Evolutionary conservation across 1,139 yeast species (phyloP).

Genomic region (Ashbya aceris): DNA sequence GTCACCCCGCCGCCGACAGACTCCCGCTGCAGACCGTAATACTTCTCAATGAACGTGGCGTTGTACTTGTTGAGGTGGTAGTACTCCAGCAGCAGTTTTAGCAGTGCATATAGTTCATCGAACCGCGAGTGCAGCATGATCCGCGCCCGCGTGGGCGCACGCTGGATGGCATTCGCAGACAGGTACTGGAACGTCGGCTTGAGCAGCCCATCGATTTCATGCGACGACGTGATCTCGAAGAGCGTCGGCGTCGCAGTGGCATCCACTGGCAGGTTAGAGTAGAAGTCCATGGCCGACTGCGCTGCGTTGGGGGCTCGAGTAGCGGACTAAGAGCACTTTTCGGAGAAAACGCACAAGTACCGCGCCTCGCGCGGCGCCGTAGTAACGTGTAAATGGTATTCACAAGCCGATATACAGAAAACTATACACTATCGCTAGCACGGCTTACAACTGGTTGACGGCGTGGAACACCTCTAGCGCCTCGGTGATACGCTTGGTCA

Average conservation of each 20-base stretch:
- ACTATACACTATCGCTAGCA: background rate
- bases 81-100: slow-evolving; percentile 67
- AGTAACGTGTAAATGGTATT: background rate
- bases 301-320: background rate
- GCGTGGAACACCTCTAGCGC: slow-evolving; percentile 86
- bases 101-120: slow-evolving; percentile 15
- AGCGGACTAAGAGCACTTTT: too few relatives aligned
- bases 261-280: slow-evolving; percentile 23
- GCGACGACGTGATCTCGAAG: slow-evolving; percentile 54
- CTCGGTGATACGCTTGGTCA: slow-evolving; percentile 74
- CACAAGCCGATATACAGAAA: background rate
- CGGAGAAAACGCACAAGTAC: too few relatives aligned
- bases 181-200: slow-evolving; percentile 80
- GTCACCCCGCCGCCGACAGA: slow-evolving; percentile 32
- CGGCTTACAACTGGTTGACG: slow-evolving; percentile 45
- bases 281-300: slow-evolving; percentile 24
- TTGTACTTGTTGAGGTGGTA: slow-evolving; percentile 67
- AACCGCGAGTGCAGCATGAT: slow-evolving; percentile 1
- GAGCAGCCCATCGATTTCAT: slow-evolving; percentile 65
- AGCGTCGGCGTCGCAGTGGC: slow-evolving; percentile 21
- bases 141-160: slow-evolving; percentile 1
- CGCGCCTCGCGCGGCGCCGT: too few relatives aligned
- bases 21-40: slow-evolving; percentile 74
- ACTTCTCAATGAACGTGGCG: slow-evolving; percentile 83
- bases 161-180: slow-evolving; percentile 45